phyloP scores from a whole-genome alignment of 1,139 yeast genomes.

The Nakaseomyces sp. region DNA sequence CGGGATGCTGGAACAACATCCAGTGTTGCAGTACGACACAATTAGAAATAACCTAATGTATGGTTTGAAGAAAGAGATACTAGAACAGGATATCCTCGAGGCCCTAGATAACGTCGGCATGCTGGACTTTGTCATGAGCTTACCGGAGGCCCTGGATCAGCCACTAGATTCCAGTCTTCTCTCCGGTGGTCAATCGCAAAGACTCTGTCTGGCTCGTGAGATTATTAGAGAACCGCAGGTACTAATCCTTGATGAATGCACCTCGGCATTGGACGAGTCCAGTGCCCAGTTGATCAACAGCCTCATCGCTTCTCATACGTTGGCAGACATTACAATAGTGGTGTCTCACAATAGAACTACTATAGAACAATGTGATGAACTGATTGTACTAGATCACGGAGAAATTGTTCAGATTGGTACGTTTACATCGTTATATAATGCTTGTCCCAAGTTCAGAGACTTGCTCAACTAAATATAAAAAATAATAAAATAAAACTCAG shows the following conservation, averaged over 20 bases:
- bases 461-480: not conserved
- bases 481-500: no score
- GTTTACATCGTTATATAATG: constrained; percentile 23
- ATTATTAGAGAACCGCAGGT: constrained; percentile 53
- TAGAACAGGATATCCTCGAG: constrained; percentile 36
- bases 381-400: constrained; percentile 41
- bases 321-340: constrained; percentile 31
- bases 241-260: constrained; percentile 68
- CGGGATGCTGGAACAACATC: constrained; percentile 60
- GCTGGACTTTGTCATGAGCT: constrained; percentile 40
- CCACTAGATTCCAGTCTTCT: constrained; percentile 48
- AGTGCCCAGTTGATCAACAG: constrained; percentile 39
- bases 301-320: constrained; percentile 29
- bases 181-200: constrained; percentile 77
- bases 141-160: constrained; percentile 53
- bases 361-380: constrained; percentile 42
- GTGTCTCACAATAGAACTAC: constrained; percentile 54
- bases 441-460: constrained; percentile 14
- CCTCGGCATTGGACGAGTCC: constrained; percentile 64
- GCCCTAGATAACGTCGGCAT: constrained; percentile 43
- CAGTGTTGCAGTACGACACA: constrained; percentile 58
- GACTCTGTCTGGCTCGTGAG: constrained; percentile 70
- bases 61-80: constrained; percentile 36
- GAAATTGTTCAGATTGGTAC: constrained; percentile 35
- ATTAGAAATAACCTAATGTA: constrained; percentile 58